Base-by-base conservation (phyloP, 176 grass and related monocot genomes). In the Neostapfia colusana region DNA sequence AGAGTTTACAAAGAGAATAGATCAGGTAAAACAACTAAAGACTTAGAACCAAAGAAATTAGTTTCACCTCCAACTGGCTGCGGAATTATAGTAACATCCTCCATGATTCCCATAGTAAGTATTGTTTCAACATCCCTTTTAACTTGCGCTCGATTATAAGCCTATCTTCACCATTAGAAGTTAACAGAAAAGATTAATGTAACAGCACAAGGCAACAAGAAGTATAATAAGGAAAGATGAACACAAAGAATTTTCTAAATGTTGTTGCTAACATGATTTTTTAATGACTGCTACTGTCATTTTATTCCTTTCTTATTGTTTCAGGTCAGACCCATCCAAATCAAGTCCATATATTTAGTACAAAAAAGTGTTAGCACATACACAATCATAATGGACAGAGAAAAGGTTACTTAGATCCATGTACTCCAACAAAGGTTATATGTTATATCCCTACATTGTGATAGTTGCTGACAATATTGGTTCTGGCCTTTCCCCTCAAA, bases 31-130 rank as follows among this genome's bases (percentile, higher is more conserved):
- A 36, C 44, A 81, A 44, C 2, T 5, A 82, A 89, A 46, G 46
- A 45, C 0, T 55, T 36, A 58, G 34, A 77, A 76, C 45, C 20
- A 86, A 79, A 24, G 53, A 85, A 81, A 70, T 59, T 60, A 80
- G 59, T 38, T 56, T 84, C 23, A 98, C 95, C 91, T 90, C 89
- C 89, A 53, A 82, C 87, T 63, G 89, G 91, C 57, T 99, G 91
- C 6, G 95, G 95, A 85, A 95, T 99, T 79, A 99, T 92, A 17
- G 87, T 92, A 74, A 90, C 95, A 79, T 94, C 89, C 85, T 99
- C 89, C 95, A 99, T 95, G 64, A 99, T 99, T 81, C 95, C 95
- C 95, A 99, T 99, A 44, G 95, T 99, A 21, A 99, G 80, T 86
- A 99, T 92, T 82, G 91, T 99, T 73, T 99, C 95, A 49, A 95